phyloP scores from a whole-genome alignment of 441 rosid species.

The California macrophylla region DNA sequence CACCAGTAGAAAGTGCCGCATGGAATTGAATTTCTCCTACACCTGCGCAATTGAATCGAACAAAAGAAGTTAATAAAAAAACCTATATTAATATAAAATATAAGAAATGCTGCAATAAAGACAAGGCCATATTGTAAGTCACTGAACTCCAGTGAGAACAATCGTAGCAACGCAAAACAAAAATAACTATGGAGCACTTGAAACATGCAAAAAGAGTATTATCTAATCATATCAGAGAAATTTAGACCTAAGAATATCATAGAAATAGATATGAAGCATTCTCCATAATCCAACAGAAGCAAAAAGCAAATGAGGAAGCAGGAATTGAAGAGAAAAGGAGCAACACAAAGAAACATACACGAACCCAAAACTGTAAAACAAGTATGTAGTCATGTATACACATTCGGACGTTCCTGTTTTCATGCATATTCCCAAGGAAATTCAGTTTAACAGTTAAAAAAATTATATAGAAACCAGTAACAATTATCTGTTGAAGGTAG shows the following conservation, averaged over 20 bases:
- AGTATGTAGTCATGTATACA: neutral
- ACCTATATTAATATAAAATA: neutral
- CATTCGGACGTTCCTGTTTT: neutral
- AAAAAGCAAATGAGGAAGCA: neutral
- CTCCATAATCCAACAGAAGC: neutral
- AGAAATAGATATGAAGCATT: neutral
- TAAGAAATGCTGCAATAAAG: neutral
- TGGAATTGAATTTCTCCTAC: conserved; percentile 55
- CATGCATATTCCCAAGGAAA: neutral
- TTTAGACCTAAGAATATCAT: neutral
- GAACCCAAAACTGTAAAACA: neutral
- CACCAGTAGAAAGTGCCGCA: conserved; percentile 49
- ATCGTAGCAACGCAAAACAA: neutral
- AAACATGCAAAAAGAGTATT: neutral
- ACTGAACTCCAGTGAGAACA: neutral
- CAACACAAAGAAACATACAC: neutral
- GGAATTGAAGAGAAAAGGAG: neutral
- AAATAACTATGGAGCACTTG: neutral
- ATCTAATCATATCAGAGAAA: neutral
- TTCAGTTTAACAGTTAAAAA: neutral
- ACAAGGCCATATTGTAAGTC: neutral
- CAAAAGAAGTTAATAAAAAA: neutral
- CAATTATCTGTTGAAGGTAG: neutral
- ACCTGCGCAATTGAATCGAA: conserved; percentile 32
- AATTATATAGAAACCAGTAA: too few relatives aligned